Evolutionary conservation across 176 grass and related monocot genomes (phyloP), one percentile per base, ranked within the genome.

Genomic region (Eleusine coracana): DNA sequence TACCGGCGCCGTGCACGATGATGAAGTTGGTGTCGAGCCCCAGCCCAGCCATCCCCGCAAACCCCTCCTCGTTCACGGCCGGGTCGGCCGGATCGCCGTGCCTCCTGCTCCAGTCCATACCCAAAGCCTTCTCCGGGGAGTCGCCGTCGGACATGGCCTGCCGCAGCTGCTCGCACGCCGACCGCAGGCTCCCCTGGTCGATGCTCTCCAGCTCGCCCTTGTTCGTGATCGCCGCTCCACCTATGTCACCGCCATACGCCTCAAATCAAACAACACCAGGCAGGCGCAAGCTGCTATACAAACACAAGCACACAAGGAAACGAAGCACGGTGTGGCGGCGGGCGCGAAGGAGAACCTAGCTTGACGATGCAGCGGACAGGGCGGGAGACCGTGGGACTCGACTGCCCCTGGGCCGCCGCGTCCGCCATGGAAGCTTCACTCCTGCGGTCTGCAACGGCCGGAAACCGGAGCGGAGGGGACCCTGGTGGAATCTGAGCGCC

Each of bases 181-280:
- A 93, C 42, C 75, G 61, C 36, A 98, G 72, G 84, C 66, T 89
- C 48, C 60, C 72, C 65, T 88, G 76, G 29, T 93, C 71, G 76
- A 98, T 90, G 71, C 86, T 93, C 86, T 98, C 96, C 78, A 98
- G 74, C 80, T 95, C 91, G 5, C 92, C 87, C 86, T 95, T 98
- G 85, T 92, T 92, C 58, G 96, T 98, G 75, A 98, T 98, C 58
- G 96, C 96, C 34, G 96, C 92, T n/a, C 92, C 96, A 56, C 96
- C 96, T 98, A 77, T 67, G 49, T 64, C 36, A 18, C 6, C 46
- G 82, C 13, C 38, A 68, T 49, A 70, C 37, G 75, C 17, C 49
- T 50, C 8, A 71, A 70, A 63, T 75, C n/a, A 83, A 44, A 13
- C 25, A 46, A 64, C 25, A 37, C 46, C 21, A 5, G 1, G 18